phyloP scores from a whole-genome alignment of 257 asterid species.

The Cruciata laevipes region DNA sequence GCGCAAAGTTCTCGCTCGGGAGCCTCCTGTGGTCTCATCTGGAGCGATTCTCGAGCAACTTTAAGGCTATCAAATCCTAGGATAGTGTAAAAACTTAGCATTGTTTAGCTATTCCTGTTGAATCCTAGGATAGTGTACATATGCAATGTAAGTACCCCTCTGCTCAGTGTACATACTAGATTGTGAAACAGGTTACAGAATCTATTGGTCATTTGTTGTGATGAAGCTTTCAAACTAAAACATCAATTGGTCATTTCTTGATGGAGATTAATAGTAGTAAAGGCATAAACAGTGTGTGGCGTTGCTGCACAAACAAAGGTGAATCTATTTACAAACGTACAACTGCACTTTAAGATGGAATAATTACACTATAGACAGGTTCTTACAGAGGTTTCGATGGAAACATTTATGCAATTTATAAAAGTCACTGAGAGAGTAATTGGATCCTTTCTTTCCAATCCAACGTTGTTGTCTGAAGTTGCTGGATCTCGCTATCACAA shows the following conservation, averaged over 20 bases:
- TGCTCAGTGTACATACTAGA: neutral
- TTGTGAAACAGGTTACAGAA: neutral
- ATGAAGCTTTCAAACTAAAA: neutral
- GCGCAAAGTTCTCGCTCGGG: constrained; percentile 49
- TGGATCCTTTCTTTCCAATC: constrained; percentile 55
- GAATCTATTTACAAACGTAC: constrained; percentile 11
- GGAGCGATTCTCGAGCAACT: constrained; percentile 57
- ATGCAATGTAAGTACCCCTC: neutral
- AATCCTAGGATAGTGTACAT: neutral
- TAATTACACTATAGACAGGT: constrained; percentile 15
- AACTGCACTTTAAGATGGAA: neutral
- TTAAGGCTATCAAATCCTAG: constrained; percentile 45
- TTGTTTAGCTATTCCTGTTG: neutral
- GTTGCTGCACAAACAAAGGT: neutral
- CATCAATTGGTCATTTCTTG: neutral
- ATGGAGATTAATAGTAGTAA: neutral
- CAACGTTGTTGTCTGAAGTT: constrained; percentile 19
- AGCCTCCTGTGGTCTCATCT: constrained; percentile 71
- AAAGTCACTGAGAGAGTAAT: constrained; percentile 42
- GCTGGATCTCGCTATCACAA: constrained; percentile 32
- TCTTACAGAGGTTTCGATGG: neutral
- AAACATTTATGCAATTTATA: neutral
- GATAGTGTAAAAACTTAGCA: constrained; percentile 9
- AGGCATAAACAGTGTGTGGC: neutral
- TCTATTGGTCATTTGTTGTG: neutral